Evolutionary conservation across 108 stramenopile species (phyloP), one percentile per base, ranked within the genome.

Genomic region (Cyclotella choctawhatcheeana): DNA sequence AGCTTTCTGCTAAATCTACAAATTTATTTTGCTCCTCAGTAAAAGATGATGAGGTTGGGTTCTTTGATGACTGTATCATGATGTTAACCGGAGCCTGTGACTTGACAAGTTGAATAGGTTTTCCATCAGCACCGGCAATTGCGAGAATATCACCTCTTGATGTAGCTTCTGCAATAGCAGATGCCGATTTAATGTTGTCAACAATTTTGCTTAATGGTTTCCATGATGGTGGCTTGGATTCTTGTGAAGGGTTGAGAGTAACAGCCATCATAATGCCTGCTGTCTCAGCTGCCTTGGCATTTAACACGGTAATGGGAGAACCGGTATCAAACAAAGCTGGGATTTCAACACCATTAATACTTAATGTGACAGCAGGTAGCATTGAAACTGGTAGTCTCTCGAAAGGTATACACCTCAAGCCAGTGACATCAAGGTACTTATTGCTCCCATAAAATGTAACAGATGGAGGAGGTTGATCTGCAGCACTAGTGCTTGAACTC

Each of bases 251-350:
- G 16, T 71, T 44, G 32, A 71, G 37, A 17, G 64, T 32, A 43
- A 61, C 45, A 1, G 73, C 63, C 6, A 79, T 76, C 37, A 69
- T 37, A 33, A 92, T 77, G 7, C 86, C 82, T 10, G 86, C 88
- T 54, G 58, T 50, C 56, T 77, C 48, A 8, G 91, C 91, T 27
- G 91, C 91, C 27, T 77, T 44, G 21, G 84, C 74, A 76, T 89
- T 89, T 43, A 92, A 58, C 0, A 92, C 87, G n/a, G 91, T 89
- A 30, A 89, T 82, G 0, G 91, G 91, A 0, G 84, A 87, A 48
- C 91, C 91, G 5, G 91, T 92, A 64, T 92, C 91, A 43, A 92
- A 81, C 33, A 92, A 74, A n/a, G 91, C 91, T 16, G 87, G 84
- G 25, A 92, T 81, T 44, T 82, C 66, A 1, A 79, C 61, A 33